Evolutionary conservation across 768 basidiomycete genomes (phyloP), one percentile per base, ranked within the genome.

Genomic region (Trametes coccinea): DNA sequence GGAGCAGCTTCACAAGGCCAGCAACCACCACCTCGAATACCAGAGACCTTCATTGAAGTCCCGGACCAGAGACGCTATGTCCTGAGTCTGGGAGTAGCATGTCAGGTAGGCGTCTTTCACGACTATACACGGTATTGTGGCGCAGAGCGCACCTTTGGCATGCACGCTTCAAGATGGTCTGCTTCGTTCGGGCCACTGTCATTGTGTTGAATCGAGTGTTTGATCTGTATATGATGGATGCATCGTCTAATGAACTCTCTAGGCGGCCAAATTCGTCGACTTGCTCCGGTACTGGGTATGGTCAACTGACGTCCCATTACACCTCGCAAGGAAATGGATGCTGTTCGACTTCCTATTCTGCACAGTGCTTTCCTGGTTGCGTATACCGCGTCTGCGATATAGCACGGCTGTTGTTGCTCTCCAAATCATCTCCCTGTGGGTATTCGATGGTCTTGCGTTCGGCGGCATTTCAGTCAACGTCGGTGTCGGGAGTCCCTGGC

Each of bases 21-120:
- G 30, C 67, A 56, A 34, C 49, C 66, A 56, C 70, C 66, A 50
- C 80, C 92, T 44, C 77, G 90, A 40, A 86, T 96, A 53, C 84
- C 92, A 33, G 88, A 92, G 73, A 82, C 79, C 58, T 86, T 85
- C 70, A 66, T 94, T 33, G 89, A 91, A 69, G 78, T 86, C 4
- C 90, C 91, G 22, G 87, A 91, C 14, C 91, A 93, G 71, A 81
- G 94, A 52, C 81, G 91, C 5, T 92, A 95, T 68, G 82, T 83
- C 64, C 78, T 92, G 46, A 89, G 92, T 62, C 74, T 93, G 29
- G 90, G 88, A 7, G 81, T 87, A 43, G 78, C 93, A 2, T 79
- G 90, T 37, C 93, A 95, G 81, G 93, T 90, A 64, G 56, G 80
- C 66, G 53, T 44, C 55, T 51, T n/a, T 33, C 14, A 13, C 14